Base-by-base conservation (phyloP, 148 eudicot species). In the Diospyros kaki region DNA sequence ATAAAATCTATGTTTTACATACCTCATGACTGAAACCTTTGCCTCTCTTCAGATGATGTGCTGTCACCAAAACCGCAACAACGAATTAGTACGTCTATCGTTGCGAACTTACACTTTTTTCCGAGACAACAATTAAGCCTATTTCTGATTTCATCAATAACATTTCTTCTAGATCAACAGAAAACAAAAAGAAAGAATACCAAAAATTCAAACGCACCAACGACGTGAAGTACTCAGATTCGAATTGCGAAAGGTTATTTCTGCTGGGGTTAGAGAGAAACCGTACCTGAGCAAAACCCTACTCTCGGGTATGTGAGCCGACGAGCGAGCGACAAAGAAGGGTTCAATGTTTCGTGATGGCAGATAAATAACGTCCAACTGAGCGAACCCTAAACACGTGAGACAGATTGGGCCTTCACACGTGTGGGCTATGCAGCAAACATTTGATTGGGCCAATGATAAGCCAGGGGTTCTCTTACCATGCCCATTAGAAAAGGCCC, bases 231-330 rank as follows among this genome's bases (percentile, higher is more conserved):
- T 0, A 28, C 28, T 28, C 28, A 28, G 28, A 28, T 28, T 28
- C 28, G 28, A 28, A 28, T 28, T 18, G 56, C 42, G 43, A 68
- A 77, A 58, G 79, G 62, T 71, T 46, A 51, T 40, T 41, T 17
- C 48, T 38, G 60, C 6, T 10, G 48, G 40, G 48, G 8, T 3
- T 9, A 48, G 55, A 45, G 17, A 62, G 48, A n/a, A 72, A 41
- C 59, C 9, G 58, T 68, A 72, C 87, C 82, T 55, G 77, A 13
- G 73, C 66, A 76, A 50, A 75, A 58, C 69, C 76, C 69, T 9
- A 74, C 38, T 51, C 41, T 75, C 12, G 72, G 69, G 73, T 77
- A 78, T 70, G 73, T 11, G 73, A 14, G 82, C 65, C 70, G 82
- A 69, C 10, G 13, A 40, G 60, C 2, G 39, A 70, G 52, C n/a